Conservation (phyloP, 768 basidiomycete genomes). For the Ramaria rubella region DNA sequence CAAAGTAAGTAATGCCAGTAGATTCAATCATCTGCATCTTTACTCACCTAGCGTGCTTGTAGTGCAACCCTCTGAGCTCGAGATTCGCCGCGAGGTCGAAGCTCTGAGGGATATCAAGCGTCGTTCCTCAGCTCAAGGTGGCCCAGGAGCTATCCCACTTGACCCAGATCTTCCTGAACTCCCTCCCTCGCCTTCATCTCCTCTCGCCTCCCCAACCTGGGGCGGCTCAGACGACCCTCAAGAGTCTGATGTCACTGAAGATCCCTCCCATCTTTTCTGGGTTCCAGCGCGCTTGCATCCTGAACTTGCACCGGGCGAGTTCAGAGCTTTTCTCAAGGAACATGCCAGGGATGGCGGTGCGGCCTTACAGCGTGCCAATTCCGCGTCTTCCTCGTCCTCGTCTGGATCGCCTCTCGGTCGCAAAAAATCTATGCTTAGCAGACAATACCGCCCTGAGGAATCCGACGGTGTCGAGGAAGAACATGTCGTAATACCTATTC, state of each 20-base stretch:
- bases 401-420: slow-evolving; percentile 59
- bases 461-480: slow-evolving; percentile 69
- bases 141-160: slow-evolving; percentile 75
- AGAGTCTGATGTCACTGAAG: slow-evolving; percentile 38
- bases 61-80: slow-evolving; percentile 73
- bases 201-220: slow-evolving; percentile 30
- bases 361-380: slow-evolving; percentile 36
- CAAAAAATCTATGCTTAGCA: slow-evolving; percentile 89
- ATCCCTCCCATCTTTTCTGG: slow-evolving; percentile 95
- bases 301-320: slow-evolving; percentile 95
- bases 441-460: slow-evolving; percentile 81
- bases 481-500: slow-evolving; percentile 56
- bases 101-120: slow-evolving; percentile 77
- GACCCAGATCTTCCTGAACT: slow-evolving; percentile 89
- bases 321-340: slow-evolving; percentile 90
- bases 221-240: slow-evolving; percentile 27
- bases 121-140: slow-evolving; percentile 66
- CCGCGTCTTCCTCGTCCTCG: slow-evolving; percentile 29
- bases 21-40: not conserved
- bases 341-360: slow-evolving; percentile 65
- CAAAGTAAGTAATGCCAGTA: not conserved
- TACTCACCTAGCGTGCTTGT: not conserved
- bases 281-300: slow-evolving; percentile 95
- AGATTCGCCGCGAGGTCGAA: slow-evolving; percentile 84
- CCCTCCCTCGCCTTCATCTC: slow-evolving; percentile 53